These are phyloP conservation scores for Conticribra weissflogii DNA, from an alignment of 108 stramenopile species.

Conservation along the genomic window DNA sequence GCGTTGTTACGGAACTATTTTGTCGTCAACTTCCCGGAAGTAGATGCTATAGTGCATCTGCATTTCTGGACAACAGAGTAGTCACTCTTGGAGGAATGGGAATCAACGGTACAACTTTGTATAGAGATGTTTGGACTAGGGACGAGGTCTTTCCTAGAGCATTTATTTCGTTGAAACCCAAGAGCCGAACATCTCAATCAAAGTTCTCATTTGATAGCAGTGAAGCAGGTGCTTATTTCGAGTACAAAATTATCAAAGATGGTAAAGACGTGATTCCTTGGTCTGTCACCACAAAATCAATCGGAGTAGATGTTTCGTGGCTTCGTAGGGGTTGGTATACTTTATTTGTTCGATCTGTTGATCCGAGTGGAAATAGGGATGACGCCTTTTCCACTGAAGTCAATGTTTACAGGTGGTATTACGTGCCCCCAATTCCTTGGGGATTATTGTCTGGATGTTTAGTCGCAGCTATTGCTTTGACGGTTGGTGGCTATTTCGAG, in stretches of 20 bases:
- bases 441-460: slow-evolving; percentile 40
- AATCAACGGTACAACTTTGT: slow-evolving; percentile 13
- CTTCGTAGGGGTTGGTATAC: slow-evolving; percentile 78
- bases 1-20: slow-evolving; percentile 44
- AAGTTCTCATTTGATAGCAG: slow-evolving; percentile 53
- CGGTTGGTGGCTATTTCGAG: slow-evolving; percentile 56
- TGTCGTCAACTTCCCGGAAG: slow-evolving; percentile 45
- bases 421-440: slow-evolving; percentile 77
- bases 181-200: slow-evolving; percentile 44
- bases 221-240: slow-evolving; percentile 58
- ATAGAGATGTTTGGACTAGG: slow-evolving; percentile 74
- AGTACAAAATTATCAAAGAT: slow-evolving; percentile 73
- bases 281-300: slow-evolving; percentile 50
- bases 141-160: slow-evolving; percentile 74
- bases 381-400: slow-evolving; percentile 47
- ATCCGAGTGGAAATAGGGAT: slow-evolving; percentile 77
- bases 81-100: slow-evolving; percentile 50
- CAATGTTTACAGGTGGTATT: slow-evolving; percentile 83
- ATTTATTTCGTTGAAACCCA: slow-evolving; percentile 53
- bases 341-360: slow-evolving; percentile 71
- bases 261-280: slow-evolving; percentile 59
- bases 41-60: slow-evolving; percentile 42
- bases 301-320: slow-evolving; percentile 61
- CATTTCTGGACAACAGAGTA: slow-evolving; percentile 41
- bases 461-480: slow-evolving; percentile 27